Conservation (phyloP, 306 rosid genomes). For the Fragaria nilgerrensis region DNA sequence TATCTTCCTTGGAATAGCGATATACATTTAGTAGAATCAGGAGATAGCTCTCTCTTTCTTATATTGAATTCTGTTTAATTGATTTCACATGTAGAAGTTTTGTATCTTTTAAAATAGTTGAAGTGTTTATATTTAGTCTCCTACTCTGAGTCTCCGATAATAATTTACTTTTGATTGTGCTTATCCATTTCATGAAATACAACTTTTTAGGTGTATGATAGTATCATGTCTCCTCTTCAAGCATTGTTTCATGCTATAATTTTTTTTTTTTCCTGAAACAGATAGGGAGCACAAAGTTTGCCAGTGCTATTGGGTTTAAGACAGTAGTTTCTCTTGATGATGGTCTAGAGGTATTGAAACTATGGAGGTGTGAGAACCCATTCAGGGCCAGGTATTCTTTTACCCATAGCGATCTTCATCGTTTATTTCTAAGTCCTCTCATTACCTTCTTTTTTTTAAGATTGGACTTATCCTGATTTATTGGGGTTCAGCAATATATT, state of each 20-base stretch:
- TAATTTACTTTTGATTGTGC: neutral
- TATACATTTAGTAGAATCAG: neutral
- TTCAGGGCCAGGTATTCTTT: conserved; percentile 67
- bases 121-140: neutral
- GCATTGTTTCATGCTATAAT: neutral
- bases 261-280: conserved; percentile 37
- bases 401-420: neutral
- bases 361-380: conserved; percentile 55
- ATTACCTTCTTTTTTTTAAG: neutral
- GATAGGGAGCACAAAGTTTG: conserved; percentile 69
- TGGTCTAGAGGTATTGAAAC: conserved; percentile 51
- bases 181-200: neutral
- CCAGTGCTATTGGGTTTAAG: conserved; percentile 70
- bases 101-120: neutral
- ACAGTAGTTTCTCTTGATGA: conserved; percentile 68
- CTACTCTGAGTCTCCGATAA: neutral
- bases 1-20: neutral
- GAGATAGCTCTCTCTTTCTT: neutral
- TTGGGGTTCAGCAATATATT: neutral
- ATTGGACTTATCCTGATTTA: neutral
- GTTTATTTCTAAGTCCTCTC: neutral
- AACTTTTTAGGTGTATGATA: neutral
- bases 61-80: neutral
- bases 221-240: neutral
- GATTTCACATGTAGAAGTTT: neutral